phyloP scores from a whole-genome alignment of 441 rosid species.

The Iberis amara region DNA sequence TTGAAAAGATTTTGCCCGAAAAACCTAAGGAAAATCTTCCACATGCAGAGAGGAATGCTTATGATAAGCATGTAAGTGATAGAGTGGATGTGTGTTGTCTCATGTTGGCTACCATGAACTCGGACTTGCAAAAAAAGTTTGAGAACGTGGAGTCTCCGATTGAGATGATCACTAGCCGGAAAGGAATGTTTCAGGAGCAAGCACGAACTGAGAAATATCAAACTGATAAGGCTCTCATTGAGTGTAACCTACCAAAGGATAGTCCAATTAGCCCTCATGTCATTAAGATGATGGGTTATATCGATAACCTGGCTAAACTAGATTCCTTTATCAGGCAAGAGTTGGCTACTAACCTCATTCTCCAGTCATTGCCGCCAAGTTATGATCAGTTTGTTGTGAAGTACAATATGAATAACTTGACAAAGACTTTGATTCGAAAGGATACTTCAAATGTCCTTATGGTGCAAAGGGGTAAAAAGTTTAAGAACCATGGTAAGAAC shows the following conservation, averaged over 20 bases:
- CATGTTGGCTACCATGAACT: not conserved
- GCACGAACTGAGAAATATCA: not conserved
- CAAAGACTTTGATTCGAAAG: conserved; percentile 4
- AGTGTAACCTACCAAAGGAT: no score
- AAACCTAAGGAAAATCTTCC: not conserved
- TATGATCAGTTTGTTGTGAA: no score
- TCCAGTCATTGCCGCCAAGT: no score
- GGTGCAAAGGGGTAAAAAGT: conserved; percentile 2
- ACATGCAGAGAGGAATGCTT: not conserved
- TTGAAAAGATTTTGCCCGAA: not conserved
- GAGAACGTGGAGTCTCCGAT: not conserved
- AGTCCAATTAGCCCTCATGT: no score
- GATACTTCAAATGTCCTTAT: not conserved
- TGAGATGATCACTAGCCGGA: not conserved
- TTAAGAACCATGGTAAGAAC: not conserved
- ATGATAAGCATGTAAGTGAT: not conserved
- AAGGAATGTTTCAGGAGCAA: not conserved
- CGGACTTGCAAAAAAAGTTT: not conserved
- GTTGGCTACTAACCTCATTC: no score
- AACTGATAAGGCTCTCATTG: no score
- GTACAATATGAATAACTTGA: conserved; percentile 13
- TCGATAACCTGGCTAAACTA: no score
- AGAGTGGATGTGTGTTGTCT: not conserved
- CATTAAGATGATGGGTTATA: no score
- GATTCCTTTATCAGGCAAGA: no score